Evolutionary conservation across 2,329 filamentous ascomycete genomes (phyloP), one percentile per base, ranked within the genome.

Genomic region (Anthostomella pinea): DNA sequence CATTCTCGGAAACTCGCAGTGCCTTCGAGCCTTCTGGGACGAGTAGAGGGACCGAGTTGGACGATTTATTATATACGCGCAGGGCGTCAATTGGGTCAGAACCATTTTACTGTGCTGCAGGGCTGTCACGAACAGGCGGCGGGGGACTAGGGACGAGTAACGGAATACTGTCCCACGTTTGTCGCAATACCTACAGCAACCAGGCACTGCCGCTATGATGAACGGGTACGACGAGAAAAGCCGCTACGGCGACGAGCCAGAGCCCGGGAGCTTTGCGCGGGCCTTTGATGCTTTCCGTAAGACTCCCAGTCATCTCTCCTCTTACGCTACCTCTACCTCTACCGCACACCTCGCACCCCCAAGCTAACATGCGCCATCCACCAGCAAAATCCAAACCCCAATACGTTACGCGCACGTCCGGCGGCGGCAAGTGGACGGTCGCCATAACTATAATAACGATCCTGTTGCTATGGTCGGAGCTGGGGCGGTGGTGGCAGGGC

Each of bases 201-300:
- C n/a, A n/a, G n/a, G n/a, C 8, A 33, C 15, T 30, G 38, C 35
- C 6, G 42, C 33, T 43, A 57, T 47, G 41, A 93, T 95, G 87
- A 87, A 93, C 75, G 85, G 84, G 56, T 90, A 84, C 68, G 72
- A 81, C 52, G 75, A 83, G 57, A 65, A 68, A 46, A 74, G 78
- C 52, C 72, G 72, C 50, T 75, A 90, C 52, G 76, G 89, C 57
- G 89, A 95, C 55, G 84, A 85, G 57, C 82, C 87, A 53, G 83
- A 83, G 59, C 73, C 72, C 39, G 74, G 78, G 38, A 72, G 67
- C 62, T 77, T 83, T 39, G 79, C 95, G 56, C 83, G 83, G 64
- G 89, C 91, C 41, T 98, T 98, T 66, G 93, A 98, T 71, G 91
- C 90, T 49, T 98, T 98, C 64, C 91, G 89, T 95, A 78, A 60